phyloP scores from a whole-genome alignment of 768 basidiomycete genomes.

The Jaapia argillacea region DNA sequence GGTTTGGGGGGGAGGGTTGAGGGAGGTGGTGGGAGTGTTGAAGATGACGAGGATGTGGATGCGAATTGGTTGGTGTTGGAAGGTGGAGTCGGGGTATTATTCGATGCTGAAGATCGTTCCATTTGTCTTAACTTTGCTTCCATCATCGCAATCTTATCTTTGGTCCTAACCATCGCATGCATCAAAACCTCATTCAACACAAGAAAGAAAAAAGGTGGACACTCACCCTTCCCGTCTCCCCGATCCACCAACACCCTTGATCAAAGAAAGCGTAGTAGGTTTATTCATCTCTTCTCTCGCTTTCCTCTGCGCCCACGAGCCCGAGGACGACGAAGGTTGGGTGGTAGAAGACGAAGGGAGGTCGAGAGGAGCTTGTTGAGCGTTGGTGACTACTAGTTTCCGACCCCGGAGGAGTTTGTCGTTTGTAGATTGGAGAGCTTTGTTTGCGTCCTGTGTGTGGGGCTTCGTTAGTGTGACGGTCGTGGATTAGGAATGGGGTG shows the following conservation, averaged over 20 bases:
- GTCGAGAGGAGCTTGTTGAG: conserved; percentile 65
- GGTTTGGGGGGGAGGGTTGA: conserved; percentile 23
- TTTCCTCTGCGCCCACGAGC: conserved; percentile 21
- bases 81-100: conserved; percentile 5
- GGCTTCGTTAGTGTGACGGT: too few species aligned
- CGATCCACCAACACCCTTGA: conserved; percentile 54
- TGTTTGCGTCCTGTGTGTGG: conserved; percentile 70
- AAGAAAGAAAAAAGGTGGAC: conserved; percentile 2
- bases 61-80: too few species aligned
- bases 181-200: neutral
- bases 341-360: conserved; percentile 26
- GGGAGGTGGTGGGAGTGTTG: too few species aligned
- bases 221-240: conserved; percentile 37
- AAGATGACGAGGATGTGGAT: too few species aligned
- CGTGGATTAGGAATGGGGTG: too few species aligned
- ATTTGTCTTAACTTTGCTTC: conserved; percentile 91
- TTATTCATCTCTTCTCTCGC: conserved; percentile 46
- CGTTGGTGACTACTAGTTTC: conserved; percentile 84
- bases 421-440: conserved; percentile 63
- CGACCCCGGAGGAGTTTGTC: conserved; percentile 80
- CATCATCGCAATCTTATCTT: conserved; percentile 88
- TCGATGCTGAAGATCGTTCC: conserved; percentile 26
- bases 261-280: conserved; percentile 81
- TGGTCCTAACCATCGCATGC: conserved; percentile 43
- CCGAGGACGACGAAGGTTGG: conserved; percentile 3